Evolutionary conservation across 805 yeast species (phyloP), one percentile per base, ranked within the genome.

Genomic region (Candida hungchunana): DNA sequence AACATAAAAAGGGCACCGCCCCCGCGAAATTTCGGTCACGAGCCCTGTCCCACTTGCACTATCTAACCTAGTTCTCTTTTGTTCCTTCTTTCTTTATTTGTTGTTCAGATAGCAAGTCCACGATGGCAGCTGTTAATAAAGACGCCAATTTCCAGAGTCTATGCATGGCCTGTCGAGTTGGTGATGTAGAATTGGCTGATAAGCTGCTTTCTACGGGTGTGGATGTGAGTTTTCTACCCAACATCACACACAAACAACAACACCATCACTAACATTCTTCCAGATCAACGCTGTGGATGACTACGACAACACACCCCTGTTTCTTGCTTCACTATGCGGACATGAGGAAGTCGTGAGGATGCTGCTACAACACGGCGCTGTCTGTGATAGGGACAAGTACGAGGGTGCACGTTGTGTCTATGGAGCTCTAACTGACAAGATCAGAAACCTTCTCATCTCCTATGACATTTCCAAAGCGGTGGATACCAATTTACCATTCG

Each of bases 361-460:
- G 32, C 59, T 84, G 16, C 61, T 84, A 8, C 67, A 72, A 29
- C 60, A 76, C 29, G 95, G 95, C 7, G 87, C 93, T 0, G 67
- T 77, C 7, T 82, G 90, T 55, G 89, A 82, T 55, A 67, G 86
- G 50, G 90, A 83, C 52, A 79, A 88, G n/a, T 77, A 77, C 50
- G 84, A 82, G 55, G 93, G 94, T 3, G 85, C 81, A 10, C 66
- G 83, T 29, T 82, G 90, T 46, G 67, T 83, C 3, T 82, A 84
- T 50, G 93, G 89, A 3, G 93, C 94, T 0, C 58, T 84, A 37
- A 84, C 71, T 13, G 87, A 82, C 51, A 55, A 63, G 4, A 84
- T 84, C 18, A 58, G 88, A 30, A 69, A 71, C 26, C 54, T 81
- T 15, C 58, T 84, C 34, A 51, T 79, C 14, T 65, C 73, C 26